Conservation (phyloP, 208 protist genomes). For the Sergeia podlipaevii region DNA sequence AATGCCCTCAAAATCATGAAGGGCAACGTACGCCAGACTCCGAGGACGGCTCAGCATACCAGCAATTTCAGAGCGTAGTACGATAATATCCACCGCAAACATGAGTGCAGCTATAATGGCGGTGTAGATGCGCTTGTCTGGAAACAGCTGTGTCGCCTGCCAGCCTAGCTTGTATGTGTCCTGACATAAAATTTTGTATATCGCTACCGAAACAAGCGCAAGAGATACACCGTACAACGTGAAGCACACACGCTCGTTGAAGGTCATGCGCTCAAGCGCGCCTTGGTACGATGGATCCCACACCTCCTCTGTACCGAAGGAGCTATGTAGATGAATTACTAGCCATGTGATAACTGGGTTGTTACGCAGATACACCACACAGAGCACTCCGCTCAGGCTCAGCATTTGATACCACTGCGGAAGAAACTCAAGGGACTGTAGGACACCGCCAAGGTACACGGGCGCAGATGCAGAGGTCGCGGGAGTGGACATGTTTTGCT, state of each 20-base stretch:
- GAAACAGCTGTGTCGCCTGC: conserved; percentile 47
- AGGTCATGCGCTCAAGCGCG: conserved; percentile 69
- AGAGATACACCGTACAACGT: conserved; percentile 77
- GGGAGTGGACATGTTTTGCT: no score
- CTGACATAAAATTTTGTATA: conserved; percentile 55
- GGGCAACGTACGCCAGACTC: conserved; percentile 28
- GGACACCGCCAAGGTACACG: conserved; percentile 67
- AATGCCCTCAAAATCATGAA: conserved; percentile 41
- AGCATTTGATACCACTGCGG: conserved; percentile 83
- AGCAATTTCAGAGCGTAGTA: conserved; percentile 23
- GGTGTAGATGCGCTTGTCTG: conserved; percentile 27
- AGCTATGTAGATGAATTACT: conserved; percentile 71
- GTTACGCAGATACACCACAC: conserved; percentile 67
- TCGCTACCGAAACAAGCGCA: conserved; percentile 24
- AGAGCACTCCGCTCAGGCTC: conserved; percentile 52
- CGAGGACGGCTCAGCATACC: conserved; percentile 15
- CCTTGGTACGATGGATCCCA: conserved; percentile 72
- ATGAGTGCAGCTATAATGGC: conserved; percentile 21
- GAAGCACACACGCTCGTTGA: conserved; percentile 83
- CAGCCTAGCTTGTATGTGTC: conserved; percentile 34
- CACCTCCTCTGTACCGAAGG: conserved; percentile 68
- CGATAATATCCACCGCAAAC: conserved; percentile 32
- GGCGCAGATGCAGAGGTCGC: no score
- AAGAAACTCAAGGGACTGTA: conserved; percentile 70
- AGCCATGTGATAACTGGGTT: conserved; percentile 68